Evolutionary conservation across 2,329 filamentous ascomycete species (phyloP).

Genomic region (Colletotrichum higginsianum): DNA sequence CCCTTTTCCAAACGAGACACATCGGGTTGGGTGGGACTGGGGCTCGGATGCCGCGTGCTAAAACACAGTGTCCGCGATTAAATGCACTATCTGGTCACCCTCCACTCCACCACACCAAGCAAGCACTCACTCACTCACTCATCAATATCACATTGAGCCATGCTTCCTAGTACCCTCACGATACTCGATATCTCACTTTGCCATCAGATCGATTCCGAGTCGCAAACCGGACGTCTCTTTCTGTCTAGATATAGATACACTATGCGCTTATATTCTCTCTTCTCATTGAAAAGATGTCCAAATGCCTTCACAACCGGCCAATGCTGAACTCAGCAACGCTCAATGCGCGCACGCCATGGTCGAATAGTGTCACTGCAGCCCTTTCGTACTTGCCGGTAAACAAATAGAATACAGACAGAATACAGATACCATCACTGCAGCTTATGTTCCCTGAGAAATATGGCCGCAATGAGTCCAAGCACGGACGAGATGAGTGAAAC

Average conservation of each 20-base stretch:
- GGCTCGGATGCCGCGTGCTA: too few species aligned
- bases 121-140: background rate
- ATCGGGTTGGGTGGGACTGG: too few species aligned
- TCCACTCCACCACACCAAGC: too few species aligned
- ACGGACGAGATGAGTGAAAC: constrained; percentile 50
- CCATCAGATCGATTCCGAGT: background rate
- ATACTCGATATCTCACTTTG: background rate
- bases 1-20: too few species aligned
- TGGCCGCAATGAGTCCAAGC: constrained; percentile 46
- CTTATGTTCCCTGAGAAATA: constrained; percentile 49
- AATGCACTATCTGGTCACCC: too few species aligned
- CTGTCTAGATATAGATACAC: background rate
- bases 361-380: too few species aligned
- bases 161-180: background rate
- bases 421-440: constrained; percentile 22
- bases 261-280: accelerated
- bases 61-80: too few species aligned
- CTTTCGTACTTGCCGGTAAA: background rate
- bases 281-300: background rate
- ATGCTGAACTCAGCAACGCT: background rate
- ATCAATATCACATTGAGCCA: background rate
- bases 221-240: background rate
- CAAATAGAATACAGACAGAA: too few species aligned
- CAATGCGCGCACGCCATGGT: background rate
- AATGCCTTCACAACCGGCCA: too few species aligned